Evolutionary conservation across 2,329 filamentous ascomycete genomes (phyloP).

Genomic region (Fusarium ambrosium): DNA sequence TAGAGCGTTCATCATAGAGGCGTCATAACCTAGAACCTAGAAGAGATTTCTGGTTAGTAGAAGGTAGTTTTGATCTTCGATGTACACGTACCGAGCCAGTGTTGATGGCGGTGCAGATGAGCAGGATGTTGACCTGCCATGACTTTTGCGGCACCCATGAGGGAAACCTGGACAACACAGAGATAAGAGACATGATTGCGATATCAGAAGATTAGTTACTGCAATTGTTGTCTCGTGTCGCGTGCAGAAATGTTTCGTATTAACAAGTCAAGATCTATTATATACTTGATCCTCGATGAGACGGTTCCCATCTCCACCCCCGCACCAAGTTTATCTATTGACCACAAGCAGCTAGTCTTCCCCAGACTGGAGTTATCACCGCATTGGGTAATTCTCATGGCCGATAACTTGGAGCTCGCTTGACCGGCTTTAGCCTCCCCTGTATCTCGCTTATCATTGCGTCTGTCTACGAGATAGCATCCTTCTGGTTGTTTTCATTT

Average conservation of each 20-base stretch:
- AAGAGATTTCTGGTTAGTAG: no score
- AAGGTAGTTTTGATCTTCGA: background rate
- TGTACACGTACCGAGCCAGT: background rate
- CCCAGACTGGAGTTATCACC: background rate
- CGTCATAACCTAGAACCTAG: background rate
- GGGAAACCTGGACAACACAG: background rate
- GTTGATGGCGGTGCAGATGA: background rate
- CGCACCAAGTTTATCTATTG: slow-evolving; percentile 1
- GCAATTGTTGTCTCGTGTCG: background rate
- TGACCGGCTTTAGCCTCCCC: background rate
- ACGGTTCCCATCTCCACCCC: background rate
- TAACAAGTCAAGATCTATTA: background rate
- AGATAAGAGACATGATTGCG: background rate
- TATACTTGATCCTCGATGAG: background rate
- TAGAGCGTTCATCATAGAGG: background rate
- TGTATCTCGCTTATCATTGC: background rate
- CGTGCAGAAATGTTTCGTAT: background rate
- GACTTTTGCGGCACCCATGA: background rate
- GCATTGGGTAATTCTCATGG: background rate
- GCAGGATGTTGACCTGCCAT: background rate
- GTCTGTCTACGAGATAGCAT: background rate
- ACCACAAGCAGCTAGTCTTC: background rate
- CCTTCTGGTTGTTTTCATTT: background rate
- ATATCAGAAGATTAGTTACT: background rate
- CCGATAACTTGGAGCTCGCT: background rate